Percentiles rank a stretch among this genome's conserved stretches.
These are phyloP conservation scores for Cryptococcus sp. DNA, from an alignment of 1,284 basidiomycete species.

Conservation along the genomic window DNA sequence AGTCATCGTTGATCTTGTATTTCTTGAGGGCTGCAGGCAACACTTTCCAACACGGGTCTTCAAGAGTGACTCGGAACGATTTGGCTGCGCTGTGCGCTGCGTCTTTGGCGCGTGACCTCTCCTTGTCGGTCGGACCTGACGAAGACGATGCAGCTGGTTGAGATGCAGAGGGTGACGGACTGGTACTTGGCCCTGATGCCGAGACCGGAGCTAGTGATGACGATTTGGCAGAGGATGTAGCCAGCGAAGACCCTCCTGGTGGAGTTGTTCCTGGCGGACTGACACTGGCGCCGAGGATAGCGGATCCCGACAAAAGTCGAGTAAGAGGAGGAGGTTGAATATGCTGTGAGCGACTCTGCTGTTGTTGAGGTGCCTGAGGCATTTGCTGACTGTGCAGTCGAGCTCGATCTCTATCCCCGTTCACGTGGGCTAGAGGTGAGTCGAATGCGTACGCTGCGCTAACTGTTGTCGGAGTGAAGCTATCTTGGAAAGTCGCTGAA, in stretches of 20 bases:
- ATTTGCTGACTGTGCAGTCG: neutral
- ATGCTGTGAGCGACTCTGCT: slow-evolving; percentile 3
- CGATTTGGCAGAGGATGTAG: neutral
- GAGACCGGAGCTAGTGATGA: neutral
- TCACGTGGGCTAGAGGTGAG: slow-evolving; percentile 25
- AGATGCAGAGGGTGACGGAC: neutral
- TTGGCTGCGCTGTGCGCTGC: slow-evolving; percentile 52
- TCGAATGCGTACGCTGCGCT: slow-evolving; percentile 33
- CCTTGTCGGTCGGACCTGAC: slow-evolving; percentile 16
- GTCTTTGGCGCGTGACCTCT: slow-evolving; percentile 36
- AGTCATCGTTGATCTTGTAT: slow-evolving; percentile 98
- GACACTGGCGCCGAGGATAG: slow-evolving; percentile 5
- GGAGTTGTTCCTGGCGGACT: slow-evolving; percentile 11
- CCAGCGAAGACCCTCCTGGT: neutral
- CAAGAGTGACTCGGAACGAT: slow-evolving; percentile 66
- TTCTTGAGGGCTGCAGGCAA: slow-evolving; percentile 96
- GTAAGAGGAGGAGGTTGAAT: slow-evolving; percentile 21
- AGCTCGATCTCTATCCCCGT: neutral
- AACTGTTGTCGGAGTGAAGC: slow-evolving; percentile 33
- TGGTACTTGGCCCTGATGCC: neutral
- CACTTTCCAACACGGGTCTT: slow-evolving; percentile 98
- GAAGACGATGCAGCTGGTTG: neutral
- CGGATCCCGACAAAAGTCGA: slow-evolving; percentile 21
- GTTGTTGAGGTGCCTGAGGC: neutral
- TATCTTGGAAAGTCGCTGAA: slow-evolving; percentile 37